phyloP scores from a whole-genome alignment of 257 asterid species.

The Jacaranda copaia region DNA sequence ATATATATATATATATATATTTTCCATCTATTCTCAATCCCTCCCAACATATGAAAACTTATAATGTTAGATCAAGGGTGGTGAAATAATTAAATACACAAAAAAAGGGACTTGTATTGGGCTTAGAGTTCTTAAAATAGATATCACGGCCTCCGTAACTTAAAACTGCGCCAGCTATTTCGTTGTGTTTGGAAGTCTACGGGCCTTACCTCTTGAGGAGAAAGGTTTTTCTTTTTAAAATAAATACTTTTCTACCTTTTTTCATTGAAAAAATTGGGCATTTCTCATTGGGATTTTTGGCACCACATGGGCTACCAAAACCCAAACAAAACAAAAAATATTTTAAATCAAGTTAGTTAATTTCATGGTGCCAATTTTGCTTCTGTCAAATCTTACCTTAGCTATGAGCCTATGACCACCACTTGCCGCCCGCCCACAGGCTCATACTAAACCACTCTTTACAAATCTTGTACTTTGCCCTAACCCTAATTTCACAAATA shows the following conservation, averaged over 20 bases:
- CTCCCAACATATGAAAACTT: too few species aligned
- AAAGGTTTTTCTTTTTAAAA: background rate
- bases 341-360: background rate
- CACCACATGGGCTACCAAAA: background rate
- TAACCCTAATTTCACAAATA: constrained; percentile 24
- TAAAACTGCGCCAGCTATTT: too few species aligned
- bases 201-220: too few species aligned
- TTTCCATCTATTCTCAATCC: too few species aligned
- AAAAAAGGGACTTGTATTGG: background rate
- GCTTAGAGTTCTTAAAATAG: background rate
- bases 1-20: too few species aligned
- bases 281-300: background rate
- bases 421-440: constrained; percentile 23
- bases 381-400: background rate
- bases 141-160: too few species aligned
- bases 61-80: too few species aligned
- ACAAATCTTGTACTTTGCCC: background rate
- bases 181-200: too few species aligned
- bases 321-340: background rate
- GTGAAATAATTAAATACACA: background rate
- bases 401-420: background rate
- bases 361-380: background rate
- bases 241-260: background rate
- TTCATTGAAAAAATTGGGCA: background rate
- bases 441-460: background rate